These are phyloP conservation scores for Hyphodiscus sp. DNA, from an alignment of 2,329 filamentous ascomycete genomes.

Conservation along the genomic window DNA sequence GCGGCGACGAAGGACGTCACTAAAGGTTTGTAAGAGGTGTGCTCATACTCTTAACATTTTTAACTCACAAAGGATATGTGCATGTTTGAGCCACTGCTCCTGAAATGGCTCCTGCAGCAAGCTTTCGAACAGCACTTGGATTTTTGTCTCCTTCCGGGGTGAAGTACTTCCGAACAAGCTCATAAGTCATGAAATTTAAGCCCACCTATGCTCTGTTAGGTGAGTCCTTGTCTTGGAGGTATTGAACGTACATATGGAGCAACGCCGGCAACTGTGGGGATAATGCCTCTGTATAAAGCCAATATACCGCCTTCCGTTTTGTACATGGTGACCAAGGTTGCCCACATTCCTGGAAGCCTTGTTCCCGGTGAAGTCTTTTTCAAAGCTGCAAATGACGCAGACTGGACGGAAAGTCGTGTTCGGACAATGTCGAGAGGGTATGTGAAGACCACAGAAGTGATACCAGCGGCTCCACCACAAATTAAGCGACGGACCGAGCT, in stretches of 20 bases:
- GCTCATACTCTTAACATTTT: constrained; percentile 1
- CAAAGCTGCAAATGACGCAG: constrained; percentile 84
- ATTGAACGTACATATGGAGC: constrained; percentile 72
- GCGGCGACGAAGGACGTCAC: constrained; percentile 83
- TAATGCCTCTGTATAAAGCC: constrained; percentile 88
- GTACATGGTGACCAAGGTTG: constrained; percentile 78
- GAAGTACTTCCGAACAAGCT: constrained; percentile 74
- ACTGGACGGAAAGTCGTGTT: constrained; percentile 91
- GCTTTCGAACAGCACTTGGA: constrained; percentile 71
- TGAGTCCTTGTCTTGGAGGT: constrained; percentile 21
- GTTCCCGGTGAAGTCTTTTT: constrained; percentile 51
- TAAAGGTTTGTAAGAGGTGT: constrained; percentile 33
- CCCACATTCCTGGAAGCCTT: constrained; percentile 87
- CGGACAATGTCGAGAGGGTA: constrained; percentile 98
- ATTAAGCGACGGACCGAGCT: constrained; percentile 67
- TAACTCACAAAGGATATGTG: constrained; percentile 90
- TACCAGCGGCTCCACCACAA: constrained; percentile 88
- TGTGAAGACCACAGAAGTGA: constrained; percentile 91
- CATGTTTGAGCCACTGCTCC: constrained; percentile 94
- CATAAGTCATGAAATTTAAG: constrained; percentile 98
- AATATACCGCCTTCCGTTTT: constrained; percentile 77
- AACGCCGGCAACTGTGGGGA: constrained; percentile 90
- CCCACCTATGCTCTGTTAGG: constrained; percentile 56
- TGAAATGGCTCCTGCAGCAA: constrained; percentile 87
- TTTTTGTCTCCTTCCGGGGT: constrained; percentile 85